Conservation (phyloP, 2,329 filamentous ascomycete genomes). For the Fusarium sp. region DNA sequence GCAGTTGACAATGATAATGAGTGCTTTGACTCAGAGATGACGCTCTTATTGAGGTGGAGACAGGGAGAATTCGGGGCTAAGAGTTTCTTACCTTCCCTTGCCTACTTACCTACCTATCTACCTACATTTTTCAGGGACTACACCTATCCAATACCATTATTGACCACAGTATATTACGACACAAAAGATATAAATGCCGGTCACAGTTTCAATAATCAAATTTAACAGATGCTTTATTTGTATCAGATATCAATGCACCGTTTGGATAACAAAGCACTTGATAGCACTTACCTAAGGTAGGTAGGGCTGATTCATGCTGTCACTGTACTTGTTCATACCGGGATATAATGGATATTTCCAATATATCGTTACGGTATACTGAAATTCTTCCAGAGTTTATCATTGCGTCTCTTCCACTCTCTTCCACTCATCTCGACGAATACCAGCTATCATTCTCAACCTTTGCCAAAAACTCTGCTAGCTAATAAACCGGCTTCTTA, state of each 20-base stretch:
- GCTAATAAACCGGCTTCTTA: background rate
- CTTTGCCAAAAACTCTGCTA: background rate
- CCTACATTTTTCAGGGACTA: background rate
- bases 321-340: background rate
- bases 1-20: slow-evolving; percentile 18
- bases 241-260: background rate
- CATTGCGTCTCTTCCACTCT: background rate
- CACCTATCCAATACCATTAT: background rate
- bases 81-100: background rate
- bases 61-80: slow-evolving; percentile 20
- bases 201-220: background rate
- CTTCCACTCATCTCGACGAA: background rate
- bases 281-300: background rate
- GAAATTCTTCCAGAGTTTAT: background rate
- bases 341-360: background rate
- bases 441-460: background rate
- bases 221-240: background rate
- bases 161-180: slow-evolving; percentile 5
- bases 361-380: background rate
- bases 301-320: background rate
- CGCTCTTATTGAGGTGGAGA: slow-evolving; percentile 33
- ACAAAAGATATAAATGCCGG: background rate
- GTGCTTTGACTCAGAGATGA: slow-evolving; percentile 35
- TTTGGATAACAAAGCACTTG: background rate
- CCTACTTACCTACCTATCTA: background rate